phyloP scores from a whole-genome alignment of 768 basidiomycete genomes.

The Xerocomus brunneocitrinus region DNA sequence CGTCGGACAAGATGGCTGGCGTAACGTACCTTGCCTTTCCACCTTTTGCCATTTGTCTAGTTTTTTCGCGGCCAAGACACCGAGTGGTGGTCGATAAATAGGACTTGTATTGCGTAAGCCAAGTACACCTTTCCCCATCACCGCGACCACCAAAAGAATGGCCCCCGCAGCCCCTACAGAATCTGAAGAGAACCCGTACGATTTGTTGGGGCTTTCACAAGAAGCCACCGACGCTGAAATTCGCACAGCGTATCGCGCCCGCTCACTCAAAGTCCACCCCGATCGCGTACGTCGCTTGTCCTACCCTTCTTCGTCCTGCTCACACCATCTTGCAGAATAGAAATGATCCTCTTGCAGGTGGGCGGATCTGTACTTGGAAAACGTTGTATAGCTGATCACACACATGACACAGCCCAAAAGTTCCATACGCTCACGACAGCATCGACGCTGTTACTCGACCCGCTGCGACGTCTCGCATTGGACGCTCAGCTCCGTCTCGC shows the following conservation, averaged over 20 bases:
- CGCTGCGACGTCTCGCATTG: constrained; percentile 69
- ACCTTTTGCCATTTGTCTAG: constrained; percentile 49
- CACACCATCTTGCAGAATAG: constrained; percentile 49
- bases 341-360: constrained; percentile 75
- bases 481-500: constrained; percentile 75
- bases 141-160: constrained; percentile 11
- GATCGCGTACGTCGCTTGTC: constrained; percentile 57
- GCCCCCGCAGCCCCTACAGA: constrained; percentile 32
- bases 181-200: constrained; percentile 71
- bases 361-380: not conserved
- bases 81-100: constrained; percentile 5
- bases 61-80: not conserved
- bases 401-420: constrained; percentile 48
- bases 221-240: constrained; percentile 78
- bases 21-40: constrained; percentile 51
- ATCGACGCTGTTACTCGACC: constrained; percentile 77
- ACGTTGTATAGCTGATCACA: not conserved
- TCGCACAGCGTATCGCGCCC: constrained; percentile 70
- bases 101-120: constrained; percentile 10
- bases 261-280: constrained; percentile 83
- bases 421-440: constrained; percentile 84
- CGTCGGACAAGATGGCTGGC: not conserved
- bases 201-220: constrained; percentile 54
- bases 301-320: constrained; percentile 11
- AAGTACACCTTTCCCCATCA: not conserved